A percentile compares a stretch with the other conserved stretches of the same genome.
Conservation (phyloP, 73 alveolate genomes). For the Paraurostyla sp. region DNA sequence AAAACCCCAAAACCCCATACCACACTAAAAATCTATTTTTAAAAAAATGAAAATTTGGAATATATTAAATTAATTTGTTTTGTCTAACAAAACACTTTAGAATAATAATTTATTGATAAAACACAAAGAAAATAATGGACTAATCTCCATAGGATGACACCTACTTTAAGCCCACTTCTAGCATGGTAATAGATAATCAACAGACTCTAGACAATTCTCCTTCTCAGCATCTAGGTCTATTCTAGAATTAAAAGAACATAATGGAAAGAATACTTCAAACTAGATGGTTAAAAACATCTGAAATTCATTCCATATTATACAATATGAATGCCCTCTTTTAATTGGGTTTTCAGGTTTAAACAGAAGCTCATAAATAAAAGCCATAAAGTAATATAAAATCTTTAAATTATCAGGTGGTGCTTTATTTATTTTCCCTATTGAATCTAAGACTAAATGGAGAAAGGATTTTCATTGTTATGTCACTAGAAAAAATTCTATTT, state of each 20-base stretch:
- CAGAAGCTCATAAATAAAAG: background rate
- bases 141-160: too few species aligned
- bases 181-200: too few species aligned
- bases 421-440: background rate
- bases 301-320: background rate
- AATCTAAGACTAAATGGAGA: conserved; percentile 24
- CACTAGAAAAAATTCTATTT: background rate
- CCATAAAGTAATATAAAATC: conserved; percentile 17
- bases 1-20: too few species aligned
- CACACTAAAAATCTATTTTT: too few species aligned
- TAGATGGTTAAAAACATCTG: conserved; percentile 55
- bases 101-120: too few species aligned
- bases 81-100: too few species aligned
- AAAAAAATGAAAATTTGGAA: too few species aligned
- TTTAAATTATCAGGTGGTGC: conserved; percentile 26
- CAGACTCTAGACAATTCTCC: too few species aligned
- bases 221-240: too few species aligned
- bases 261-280: background rate
- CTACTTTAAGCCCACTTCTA: too few species aligned
- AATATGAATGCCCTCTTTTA: background rate
- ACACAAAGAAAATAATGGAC: too few species aligned
- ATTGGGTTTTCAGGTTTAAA: background rate
- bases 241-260: background rate
- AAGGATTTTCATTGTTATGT: conserved; percentile 58
- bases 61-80: too few species aligned